Percentiles rank a stretch among this genome's conserved stretches.
Evolutionary conservation across 2,329 filamentous ascomycete species (phyloP).

Genomic region (Cryphonectria nitschkei): DNA sequence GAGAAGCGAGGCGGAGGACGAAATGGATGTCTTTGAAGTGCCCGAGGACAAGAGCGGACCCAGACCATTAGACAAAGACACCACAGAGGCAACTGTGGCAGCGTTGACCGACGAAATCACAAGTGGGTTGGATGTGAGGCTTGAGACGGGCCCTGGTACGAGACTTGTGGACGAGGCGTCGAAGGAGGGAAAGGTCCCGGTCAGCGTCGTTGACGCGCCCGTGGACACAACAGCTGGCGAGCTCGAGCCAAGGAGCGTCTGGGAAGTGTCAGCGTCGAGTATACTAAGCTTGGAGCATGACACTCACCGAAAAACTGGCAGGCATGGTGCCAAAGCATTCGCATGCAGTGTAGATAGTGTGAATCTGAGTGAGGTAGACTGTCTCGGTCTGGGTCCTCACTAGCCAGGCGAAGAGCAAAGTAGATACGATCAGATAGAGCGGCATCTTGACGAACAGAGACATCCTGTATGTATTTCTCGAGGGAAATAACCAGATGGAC

Average conservation of each 20-base stretch:
- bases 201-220: conserved; percentile 15
- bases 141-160: not conserved
- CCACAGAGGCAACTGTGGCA: conserved; percentile 15
- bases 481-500: not conserved
- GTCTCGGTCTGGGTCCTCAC: conserved; percentile 20
- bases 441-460: conserved; percentile 9
- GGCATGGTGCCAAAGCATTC: conserved; percentile 20
- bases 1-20: not conserved
- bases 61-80: conserved; percentile 25
- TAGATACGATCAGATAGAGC: conserved; percentile 4
- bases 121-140: conserved; percentile 1
- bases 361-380: conserved; percentile 27
- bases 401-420: conserved; percentile 15
- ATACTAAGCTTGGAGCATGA: not conserved
- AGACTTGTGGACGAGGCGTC: conserved; percentile 1
- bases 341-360: conserved; percentile 27
- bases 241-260: conserved; percentile 12
- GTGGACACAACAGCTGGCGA: conserved; percentile 1
- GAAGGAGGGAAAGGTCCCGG: conserved; percentile 16
- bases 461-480: conserved; percentile 6
- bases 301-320: conserved; percentile 16
- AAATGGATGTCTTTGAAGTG: not conserved
- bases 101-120: not conserved
- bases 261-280: not conserved
- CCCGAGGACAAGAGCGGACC: conserved; percentile 23